Conservation (phyloP, 768 basidiomycete genomes). For the Leucocoprinus birnbaumii region DNA sequence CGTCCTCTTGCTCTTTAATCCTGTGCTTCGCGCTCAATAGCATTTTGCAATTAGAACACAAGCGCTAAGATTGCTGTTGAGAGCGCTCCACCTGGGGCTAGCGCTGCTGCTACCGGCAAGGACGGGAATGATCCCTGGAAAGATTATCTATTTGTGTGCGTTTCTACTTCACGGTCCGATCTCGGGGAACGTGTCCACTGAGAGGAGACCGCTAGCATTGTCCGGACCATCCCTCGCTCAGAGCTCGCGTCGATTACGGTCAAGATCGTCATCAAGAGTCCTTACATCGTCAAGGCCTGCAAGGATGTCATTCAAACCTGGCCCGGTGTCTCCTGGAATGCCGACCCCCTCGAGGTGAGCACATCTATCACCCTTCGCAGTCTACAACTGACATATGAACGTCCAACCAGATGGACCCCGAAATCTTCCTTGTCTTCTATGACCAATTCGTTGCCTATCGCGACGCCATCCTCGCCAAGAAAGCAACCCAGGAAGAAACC, state of each 20-base stretch:
- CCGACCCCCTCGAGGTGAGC: constrained; percentile 50
- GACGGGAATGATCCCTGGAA: constrained; percentile 53
- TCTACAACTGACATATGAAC: too few relatives aligned
- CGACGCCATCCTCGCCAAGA: constrained; percentile 33
- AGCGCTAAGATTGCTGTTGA: constrained; percentile 52
- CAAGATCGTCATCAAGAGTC: constrained; percentile 56
- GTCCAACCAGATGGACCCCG: constrained; percentile 59
- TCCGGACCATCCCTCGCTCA: constrained; percentile 43
- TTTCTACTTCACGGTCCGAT: not conserved
- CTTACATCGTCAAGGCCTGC: constrained; percentile 53
- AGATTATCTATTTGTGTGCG: constrained; percentile 53
- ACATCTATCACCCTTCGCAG: too few relatives aligned
- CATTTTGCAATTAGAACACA: constrained; percentile 48
- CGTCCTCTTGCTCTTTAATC: constrained; percentile 9
- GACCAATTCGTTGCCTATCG: constrained; percentile 42
- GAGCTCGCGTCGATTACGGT: constrained; percentile 41
- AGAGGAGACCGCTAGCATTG: too few relatives aligned
- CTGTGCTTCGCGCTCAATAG: too few relatives aligned
- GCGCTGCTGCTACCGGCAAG: constrained; percentile 16
- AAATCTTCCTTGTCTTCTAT: constrained; percentile 53
- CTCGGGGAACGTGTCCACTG: too few relatives aligned
- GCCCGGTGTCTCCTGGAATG: constrained; percentile 62
- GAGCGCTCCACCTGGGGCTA: constrained; percentile 32
- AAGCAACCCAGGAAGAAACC: constrained; percentile 36
- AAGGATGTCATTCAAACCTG: constrained; percentile 55